Percentiles rank a stretch among this genome's conserved stretches.
Evolutionary conservation across 2,329 filamentous ascomycete species (phyloP).

Genomic region (Arthrobotrys iridis): DNA sequence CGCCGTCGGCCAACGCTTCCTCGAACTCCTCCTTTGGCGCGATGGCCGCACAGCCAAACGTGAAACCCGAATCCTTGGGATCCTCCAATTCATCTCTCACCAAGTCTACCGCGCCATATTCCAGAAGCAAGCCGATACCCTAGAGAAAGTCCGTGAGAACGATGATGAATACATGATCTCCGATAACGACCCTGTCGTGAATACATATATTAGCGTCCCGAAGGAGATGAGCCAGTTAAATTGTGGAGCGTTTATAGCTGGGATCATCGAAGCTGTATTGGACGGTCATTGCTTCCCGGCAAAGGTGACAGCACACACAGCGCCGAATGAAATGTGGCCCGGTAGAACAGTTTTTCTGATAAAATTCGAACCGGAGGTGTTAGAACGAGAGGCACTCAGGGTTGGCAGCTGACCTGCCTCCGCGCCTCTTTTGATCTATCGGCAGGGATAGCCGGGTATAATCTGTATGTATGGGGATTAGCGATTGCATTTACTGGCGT

Average conservation of each 20-base stretch:
- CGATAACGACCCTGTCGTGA: conserved; percentile 96
- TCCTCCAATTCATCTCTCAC: conserved; percentile 95
- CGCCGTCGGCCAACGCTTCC: conserved; percentile 89
- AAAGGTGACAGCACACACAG: conserved; percentile 87
- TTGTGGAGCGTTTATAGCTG: conserved; percentile 93
- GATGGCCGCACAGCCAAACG: conserved; percentile 76
- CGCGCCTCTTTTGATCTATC: conserved; percentile 53
- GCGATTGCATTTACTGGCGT: conserved; percentile 53
- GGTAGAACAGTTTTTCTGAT: conserved; percentile 95
- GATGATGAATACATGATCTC: conserved; percentile 99
- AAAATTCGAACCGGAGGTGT: conserved; percentile 87
- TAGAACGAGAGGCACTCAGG: conserved; percentile 89
- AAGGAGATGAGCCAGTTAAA: conserved; percentile 97
- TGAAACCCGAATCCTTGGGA: conserved; percentile 85
- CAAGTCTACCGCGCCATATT: conserved; percentile 93
- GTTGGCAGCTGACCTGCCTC: conserved; percentile 63
- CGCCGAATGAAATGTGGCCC: conserved; percentile 85
- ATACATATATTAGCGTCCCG: conserved; percentile 90
- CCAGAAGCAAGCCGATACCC: conserved; percentile 84
- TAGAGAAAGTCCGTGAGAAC: conserved; percentile 86
- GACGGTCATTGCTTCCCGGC: conserved; percentile 91
- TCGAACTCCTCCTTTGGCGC: conserved; percentile 92
- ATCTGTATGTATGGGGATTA: conserved; percentile 19
- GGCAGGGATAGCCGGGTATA: not conserved
- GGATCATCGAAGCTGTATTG: conserved; percentile 93